Evolutionary conservation across 345 rosid genomes (phyloP).

Genomic region (Ricinus communis): DNA sequence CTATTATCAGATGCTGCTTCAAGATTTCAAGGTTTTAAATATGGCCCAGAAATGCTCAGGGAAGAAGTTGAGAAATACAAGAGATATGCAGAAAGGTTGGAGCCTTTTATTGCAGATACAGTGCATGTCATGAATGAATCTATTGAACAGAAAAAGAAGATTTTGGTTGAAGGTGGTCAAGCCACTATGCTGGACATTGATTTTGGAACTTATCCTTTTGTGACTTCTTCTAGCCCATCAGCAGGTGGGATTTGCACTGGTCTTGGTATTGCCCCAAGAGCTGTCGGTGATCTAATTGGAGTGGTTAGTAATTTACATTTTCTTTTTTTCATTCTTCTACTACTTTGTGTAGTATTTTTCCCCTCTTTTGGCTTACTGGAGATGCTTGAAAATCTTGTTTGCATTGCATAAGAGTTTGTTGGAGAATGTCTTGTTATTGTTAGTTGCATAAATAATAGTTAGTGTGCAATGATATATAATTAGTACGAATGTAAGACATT

Average conservation of each 20-base stretch:
- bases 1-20: slow-evolving; percentile 74
- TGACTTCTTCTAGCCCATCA: slow-evolving; percentile 95
- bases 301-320: slow-evolving; percentile 51
- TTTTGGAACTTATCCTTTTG: slow-evolving; percentile 96
- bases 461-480: not conserved
- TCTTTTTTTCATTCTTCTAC: not conserved
- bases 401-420: not conserved
- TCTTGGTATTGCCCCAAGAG: slow-evolving; percentile 94
- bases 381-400: not conserved
- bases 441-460: not conserved
- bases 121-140: slow-evolving; percentile 82
- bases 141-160: slow-evolving; percentile 67
- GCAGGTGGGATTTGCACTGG: slow-evolving; percentile 97
- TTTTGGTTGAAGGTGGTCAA: slow-evolving; percentile 98
- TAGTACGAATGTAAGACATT: no score
- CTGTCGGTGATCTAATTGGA: slow-evolving; percentile 86
- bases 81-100: slow-evolving; percentile 89
- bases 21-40: slow-evolving; percentile 68
- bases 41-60: slow-evolving; percentile 68
- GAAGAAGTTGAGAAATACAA: slow-evolving; percentile 88
- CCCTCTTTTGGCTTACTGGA: not conserved
- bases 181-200: slow-evolving; percentile 97
- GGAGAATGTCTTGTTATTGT: not conserved
- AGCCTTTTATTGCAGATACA: slow-evolving; percentile 84
- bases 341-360: not conserved